Evolutionary conservation across 2,329 filamentous ascomycete genomes (phyloP).

Genomic region (Penicillium verrucosum): DNA sequence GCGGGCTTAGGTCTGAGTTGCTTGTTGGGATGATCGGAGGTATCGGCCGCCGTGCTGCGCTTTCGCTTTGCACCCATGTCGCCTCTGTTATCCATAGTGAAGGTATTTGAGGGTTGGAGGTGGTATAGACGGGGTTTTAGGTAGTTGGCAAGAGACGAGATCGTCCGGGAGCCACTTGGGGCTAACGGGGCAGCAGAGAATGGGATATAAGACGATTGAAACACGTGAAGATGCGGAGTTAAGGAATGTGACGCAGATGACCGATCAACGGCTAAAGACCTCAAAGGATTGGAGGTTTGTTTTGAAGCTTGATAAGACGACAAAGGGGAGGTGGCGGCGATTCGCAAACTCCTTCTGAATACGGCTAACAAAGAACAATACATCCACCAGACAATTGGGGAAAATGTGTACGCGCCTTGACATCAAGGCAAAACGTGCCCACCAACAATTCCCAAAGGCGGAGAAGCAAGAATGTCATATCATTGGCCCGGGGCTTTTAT

Average conservation of each 20-base stretch:
- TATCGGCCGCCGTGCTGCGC: slow-evolving; percentile 50
- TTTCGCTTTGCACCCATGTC: slow-evolving; percentile 54
- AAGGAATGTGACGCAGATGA: slow-evolving; percentile 13
- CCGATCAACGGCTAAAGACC: slow-evolving; percentile 5
- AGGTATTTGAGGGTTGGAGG: slow-evolving; percentile 7
- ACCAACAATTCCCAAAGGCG: not conserved
- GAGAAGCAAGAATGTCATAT: not conserved
- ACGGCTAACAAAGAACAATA: slow-evolving; percentile 30
- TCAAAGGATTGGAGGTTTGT: not conserved
- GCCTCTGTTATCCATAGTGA: slow-evolving; percentile 50
- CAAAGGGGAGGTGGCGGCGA: slow-evolving; percentile 11
- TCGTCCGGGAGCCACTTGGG: slow-evolving; percentile 14
- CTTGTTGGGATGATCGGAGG: slow-evolving; percentile 53
- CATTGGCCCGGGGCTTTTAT: not conserved
- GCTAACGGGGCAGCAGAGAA: slow-evolving; percentile 9
- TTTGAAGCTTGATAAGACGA: not conserved
- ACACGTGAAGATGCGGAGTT: slow-evolving; percentile 3
- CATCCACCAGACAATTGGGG: slow-evolving; percentile 30
- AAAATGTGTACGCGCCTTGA: slow-evolving; percentile 7
- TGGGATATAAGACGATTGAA: not conserved
- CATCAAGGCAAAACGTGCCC: slow-evolving; percentile 1
- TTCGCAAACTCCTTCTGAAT: slow-evolving; percentile 31
- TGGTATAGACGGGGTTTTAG: slow-evolving; percentile 5
- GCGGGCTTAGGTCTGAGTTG: slow-evolving; percentile 51
- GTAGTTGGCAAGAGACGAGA: slow-evolving; percentile 9